These are phyloP conservation scores for Candida corydali DNA, from an alignment of 805 yeast genomes.

Conservation along the genomic window DNA sequence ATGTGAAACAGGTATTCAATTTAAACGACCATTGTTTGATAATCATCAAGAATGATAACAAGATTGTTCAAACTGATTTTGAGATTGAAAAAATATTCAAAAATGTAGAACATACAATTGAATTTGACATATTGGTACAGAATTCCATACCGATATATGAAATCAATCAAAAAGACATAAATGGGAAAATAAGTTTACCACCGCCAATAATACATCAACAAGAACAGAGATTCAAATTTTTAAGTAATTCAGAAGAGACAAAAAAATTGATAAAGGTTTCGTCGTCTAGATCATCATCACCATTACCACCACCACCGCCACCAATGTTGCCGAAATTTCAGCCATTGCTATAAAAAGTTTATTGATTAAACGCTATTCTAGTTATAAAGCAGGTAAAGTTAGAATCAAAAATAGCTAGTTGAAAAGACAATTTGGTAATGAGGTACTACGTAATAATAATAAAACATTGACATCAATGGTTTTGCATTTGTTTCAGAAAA, in stretches of 20 bases:
- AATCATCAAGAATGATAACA: conserved; percentile 16
- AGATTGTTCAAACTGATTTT: conserved; percentile 26
- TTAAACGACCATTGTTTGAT: conserved; percentile 18
- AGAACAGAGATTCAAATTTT: conserved; percentile 6
- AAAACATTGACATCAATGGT: conserved; percentile 7
- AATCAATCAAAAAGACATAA: conserved; percentile 10
- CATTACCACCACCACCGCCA: conserved; percentile 23
- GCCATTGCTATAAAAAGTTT: conserved; percentile 23
- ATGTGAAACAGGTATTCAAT: conserved; percentile 69
- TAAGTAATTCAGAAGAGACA: conserved; percentile 11
- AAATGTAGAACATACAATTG: conserved; percentile 22
- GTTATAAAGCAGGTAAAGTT: too few relatives aligned
- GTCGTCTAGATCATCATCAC: conserved; percentile 15
- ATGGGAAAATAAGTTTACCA: conserved; percentile 7
- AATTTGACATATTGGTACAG: conserved; percentile 35
- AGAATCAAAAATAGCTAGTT: too few relatives aligned
- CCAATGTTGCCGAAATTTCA: conserved; percentile 29
- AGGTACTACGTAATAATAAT: too few relatives aligned
- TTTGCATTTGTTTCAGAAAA: too few relatives aligned
- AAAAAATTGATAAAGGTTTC: too few relatives aligned
- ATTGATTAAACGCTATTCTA: too few relatives aligned
- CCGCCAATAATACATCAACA: conserved; percentile 7
- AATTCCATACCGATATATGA: conserved; percentile 34
- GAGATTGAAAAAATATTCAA: conserved; percentile 38
- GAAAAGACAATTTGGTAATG: too few relatives aligned